Percentiles rank a stretch among this genome's conserved stretches.
These are phyloP conservation scores for Hamigera avellanea DNA, from an alignment of 495 filamentous ascomycete genomes.

Conservation along the genomic window DNA sequence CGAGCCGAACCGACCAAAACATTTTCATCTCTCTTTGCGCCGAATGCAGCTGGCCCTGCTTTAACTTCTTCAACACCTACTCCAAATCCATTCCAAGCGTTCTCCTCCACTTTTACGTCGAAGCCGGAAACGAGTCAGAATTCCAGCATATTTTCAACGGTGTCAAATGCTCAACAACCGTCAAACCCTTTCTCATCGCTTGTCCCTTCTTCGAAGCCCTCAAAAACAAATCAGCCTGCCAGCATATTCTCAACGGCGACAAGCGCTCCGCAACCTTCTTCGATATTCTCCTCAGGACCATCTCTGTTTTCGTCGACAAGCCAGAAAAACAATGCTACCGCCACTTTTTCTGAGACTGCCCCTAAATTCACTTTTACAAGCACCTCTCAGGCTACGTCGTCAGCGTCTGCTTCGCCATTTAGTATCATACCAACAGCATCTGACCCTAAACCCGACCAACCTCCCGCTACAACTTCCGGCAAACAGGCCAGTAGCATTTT, in stretches of 20 bases:
- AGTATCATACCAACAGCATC: constrained; percentile 1
- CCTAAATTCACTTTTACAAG: constrained; percentile 3
- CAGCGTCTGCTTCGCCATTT: constrained; percentile 1
- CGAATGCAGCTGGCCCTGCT: no score
- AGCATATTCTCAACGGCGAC: not conserved
- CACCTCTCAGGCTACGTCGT: not conserved
- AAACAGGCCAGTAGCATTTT: constrained; percentile 2
- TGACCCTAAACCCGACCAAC: constrained; percentile 1
- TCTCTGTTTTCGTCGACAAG: constrained; percentile 1
- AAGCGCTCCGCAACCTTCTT: not conserved
- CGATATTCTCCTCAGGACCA: not conserved
- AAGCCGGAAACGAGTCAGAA: constrained; percentile 4
- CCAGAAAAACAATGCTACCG: not conserved
- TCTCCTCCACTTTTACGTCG: constrained; percentile 8
- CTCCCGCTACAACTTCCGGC: constrained; percentile 4
- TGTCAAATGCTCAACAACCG: not conserved
- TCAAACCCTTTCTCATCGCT: not conserved
- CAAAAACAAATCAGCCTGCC: constrained; percentile 1
- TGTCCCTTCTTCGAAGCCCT: constrained; percentile 9
- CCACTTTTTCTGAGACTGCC: not conserved
- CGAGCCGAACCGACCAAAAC: constrained; percentile 6
- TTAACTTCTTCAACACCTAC: no score
- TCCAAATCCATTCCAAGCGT: not conserved
- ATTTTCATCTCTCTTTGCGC: constrained; percentile 12
- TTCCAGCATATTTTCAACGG: not conserved